A percentile compares a stretch with the other conserved stretches of the same genome.
Evolutionary conservation across 108 stramenopile species (phyloP).

Genomic region (Conticribra weissflogii): DNA sequence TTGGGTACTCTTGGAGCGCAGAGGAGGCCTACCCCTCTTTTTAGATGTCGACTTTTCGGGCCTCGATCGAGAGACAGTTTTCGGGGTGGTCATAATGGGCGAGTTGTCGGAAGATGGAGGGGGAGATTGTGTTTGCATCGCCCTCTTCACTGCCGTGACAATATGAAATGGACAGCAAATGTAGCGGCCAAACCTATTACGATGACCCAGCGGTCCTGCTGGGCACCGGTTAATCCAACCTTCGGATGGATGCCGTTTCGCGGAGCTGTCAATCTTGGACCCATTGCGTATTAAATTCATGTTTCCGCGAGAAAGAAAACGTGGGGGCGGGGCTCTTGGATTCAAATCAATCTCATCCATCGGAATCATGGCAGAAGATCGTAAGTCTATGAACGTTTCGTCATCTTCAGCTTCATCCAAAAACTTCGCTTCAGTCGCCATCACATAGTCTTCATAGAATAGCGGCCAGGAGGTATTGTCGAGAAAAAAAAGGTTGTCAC

Average conservation of each 20-base stretch:
- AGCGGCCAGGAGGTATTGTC: slow-evolving; percentile 81
- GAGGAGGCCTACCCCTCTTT: not conserved
- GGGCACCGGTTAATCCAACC: slow-evolving; percentile 43
- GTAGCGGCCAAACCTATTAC: slow-evolving; percentile 32
- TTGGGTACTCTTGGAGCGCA: not conserved
- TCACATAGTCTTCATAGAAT: slow-evolving; percentile 81
- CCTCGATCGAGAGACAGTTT: not conserved
- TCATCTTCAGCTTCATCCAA: slow-evolving; percentile 32
- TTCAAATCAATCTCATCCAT: slow-evolving; percentile 25
- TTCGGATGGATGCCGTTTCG: not conserved
- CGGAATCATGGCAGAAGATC: slow-evolving; percentile 26
- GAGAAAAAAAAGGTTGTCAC: slow-evolving; percentile 77
- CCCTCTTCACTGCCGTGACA: slow-evolving; percentile 15
- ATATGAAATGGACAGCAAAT: slow-evolving; percentile 53
- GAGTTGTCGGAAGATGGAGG: not conserved
- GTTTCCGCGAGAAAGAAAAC: slow-evolving; percentile 14
- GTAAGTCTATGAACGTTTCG: slow-evolving; percentile 31
- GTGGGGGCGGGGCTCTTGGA: slow-evolving; percentile 10
- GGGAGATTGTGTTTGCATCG: not conserved
- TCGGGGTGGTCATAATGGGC: slow-evolving; percentile 2
- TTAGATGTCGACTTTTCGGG: not conserved
- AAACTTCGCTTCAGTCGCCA: slow-evolving; percentile 69
- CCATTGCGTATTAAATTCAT: slow-evolving; percentile 9
- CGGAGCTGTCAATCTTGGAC: not conserved
- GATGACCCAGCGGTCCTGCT: slow-evolving; percentile 31